A percentile compares a stretch with the other conserved stretches of the same genome.
phyloP scores from a whole-genome alignment of 2,329 filamentous ascomycete genomes.

The Alternaria atra region DNA sequence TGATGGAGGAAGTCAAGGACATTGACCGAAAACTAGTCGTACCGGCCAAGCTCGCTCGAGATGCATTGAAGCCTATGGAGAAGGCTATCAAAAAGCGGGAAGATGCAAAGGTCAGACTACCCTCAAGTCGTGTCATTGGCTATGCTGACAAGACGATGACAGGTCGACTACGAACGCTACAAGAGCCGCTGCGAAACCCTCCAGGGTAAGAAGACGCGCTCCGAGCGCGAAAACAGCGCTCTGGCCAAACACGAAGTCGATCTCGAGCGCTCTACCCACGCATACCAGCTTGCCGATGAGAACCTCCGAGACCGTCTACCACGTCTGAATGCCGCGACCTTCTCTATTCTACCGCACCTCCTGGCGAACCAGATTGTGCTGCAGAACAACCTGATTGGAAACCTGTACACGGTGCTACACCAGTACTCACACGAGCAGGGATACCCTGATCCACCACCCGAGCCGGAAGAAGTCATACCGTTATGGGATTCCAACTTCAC shows the following conservation, averaged over 20 bases:
- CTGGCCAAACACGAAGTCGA: conserved; percentile 77
- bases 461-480: conserved; percentile 74
- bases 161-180: conserved; percentile 81
- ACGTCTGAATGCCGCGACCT: conserved; percentile 73
- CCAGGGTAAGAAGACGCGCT: conserved; percentile 73
- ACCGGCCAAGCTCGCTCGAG: conserved; percentile 74
- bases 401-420: conserved; percentile 80
- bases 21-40: conserved; percentile 76
- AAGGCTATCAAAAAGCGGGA: conserved; percentile 88
- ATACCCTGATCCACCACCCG: conserved; percentile 75
- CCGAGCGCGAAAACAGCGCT: conserved; percentile 75
- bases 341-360: conserved; percentile 77
- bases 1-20: conserved; percentile 73
- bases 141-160: conserved; percentile 22
- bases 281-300: conserved; percentile 78
- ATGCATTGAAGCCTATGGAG: conserved; percentile 74
- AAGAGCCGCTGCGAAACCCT: conserved; percentile 75
- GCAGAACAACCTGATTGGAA: conserved; percentile 78
- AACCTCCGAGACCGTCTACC: conserved; percentile 77
- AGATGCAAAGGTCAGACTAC: conserved; percentile 69
- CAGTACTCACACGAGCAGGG: conserved; percentile 74
- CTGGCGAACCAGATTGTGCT: conserved; percentile 75
- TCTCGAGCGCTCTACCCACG: conserved; percentile 70
- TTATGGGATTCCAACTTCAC: conserved; percentile 71
- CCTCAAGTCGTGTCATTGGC: no score